Evolutionary conservation across 2,329 filamentous ascomycete genomes (phyloP), one percentile per base, ranked within the genome.

Genomic region (Huntiella decipiens): DNA sequence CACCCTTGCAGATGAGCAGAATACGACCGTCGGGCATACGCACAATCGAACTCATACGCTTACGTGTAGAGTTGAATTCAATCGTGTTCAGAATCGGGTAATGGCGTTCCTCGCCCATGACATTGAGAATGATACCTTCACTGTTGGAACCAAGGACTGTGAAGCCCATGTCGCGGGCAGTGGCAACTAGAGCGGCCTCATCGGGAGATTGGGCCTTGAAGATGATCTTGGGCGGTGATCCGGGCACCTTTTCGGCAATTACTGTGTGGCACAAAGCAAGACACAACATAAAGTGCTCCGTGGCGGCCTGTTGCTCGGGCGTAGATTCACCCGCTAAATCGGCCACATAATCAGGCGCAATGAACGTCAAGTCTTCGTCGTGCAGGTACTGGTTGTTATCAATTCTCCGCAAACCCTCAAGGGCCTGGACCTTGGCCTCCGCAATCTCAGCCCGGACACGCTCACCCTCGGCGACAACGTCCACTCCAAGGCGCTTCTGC

Each of bases 191-290:
- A 10, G 91, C 91, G 45, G 91, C 86, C 62, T 98, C 91, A 56
- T 98, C 91, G 1, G 91, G 91, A 36, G 87, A 96, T 58, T 98
- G 91, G 0, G 91, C 91, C 64, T 92, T 96, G 71, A 95, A 98
- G 22, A 87, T 73, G 56, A 98, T 91, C 60, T 73, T 82, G 0
- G 91, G 88, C 28, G 80, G 81, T 54, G 96, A 84, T n/a, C 87
- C 88, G 0, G 87, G 85, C 1, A 79, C 77, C 52, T 79, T 79
- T 59, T 98, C 91, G 1, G 88, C 82, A 51, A 98, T 88, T 50
- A 98, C 91, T 0, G 86, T 93, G 59, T 98, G 91, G 56, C 91
- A 98, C n/a, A 98, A 73, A 13, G 91, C 86, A 49, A 98, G 69
- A 6, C 82, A 84, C 45, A 96, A 70, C 88, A 98, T 96, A 58